These are phyloP conservation scores for Castanopsis chinensis DNA, from an alignment of 306 rosid genomes.

Conservation along the genomic window DNA sequence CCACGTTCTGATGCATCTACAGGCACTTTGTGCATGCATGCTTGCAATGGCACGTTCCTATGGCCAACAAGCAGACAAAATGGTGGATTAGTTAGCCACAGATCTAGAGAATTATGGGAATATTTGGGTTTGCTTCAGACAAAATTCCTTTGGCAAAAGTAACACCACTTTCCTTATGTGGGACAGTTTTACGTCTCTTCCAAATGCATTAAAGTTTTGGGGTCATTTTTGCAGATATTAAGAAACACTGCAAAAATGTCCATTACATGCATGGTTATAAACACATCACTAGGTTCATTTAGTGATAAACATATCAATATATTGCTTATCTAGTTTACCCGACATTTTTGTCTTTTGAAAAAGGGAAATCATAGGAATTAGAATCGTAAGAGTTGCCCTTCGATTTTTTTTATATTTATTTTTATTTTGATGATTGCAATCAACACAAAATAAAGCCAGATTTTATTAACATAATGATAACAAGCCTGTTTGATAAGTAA, in stretches of 20 bases:
- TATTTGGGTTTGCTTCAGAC: background rate
- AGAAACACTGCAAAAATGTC: background rate
- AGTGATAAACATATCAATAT: background rate
- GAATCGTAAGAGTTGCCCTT: too few relatives aligned
- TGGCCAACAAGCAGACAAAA: slow-evolving; percentile 25
- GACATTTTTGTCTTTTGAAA: too few relatives aligned
- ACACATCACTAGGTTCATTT: background rate
- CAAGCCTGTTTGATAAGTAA: too few relatives aligned
- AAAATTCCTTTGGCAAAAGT: background rate
- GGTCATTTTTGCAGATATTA: background rate
- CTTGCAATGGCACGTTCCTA: slow-evolving; percentile 81
- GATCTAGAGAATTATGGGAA: slow-evolving; percentile 5
- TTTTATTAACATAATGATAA: too few relatives aligned
- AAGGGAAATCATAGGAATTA: too few relatives aligned
- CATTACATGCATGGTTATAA: background rate
- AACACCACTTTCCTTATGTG: background rate
- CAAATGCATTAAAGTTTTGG: slow-evolving; percentile 2
- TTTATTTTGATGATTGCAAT: too few relatives aligned
- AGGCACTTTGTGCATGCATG: slow-evolving; percentile 91
- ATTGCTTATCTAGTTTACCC: too few relatives aligned
- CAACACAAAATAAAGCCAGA: too few relatives aligned
- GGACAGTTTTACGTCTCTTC: slow-evolving; percentile 3
- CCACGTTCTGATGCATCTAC: slow-evolving; percentile 61
- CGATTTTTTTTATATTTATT: too few relatives aligned
- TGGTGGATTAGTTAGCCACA: slow-evolving; percentile 1